Evolutionary conservation across 1,284 basidiomycete genomes (phyloP), one percentile per base, ranked within the genome.

Genomic region (Athelia psychrophila): DNA sequence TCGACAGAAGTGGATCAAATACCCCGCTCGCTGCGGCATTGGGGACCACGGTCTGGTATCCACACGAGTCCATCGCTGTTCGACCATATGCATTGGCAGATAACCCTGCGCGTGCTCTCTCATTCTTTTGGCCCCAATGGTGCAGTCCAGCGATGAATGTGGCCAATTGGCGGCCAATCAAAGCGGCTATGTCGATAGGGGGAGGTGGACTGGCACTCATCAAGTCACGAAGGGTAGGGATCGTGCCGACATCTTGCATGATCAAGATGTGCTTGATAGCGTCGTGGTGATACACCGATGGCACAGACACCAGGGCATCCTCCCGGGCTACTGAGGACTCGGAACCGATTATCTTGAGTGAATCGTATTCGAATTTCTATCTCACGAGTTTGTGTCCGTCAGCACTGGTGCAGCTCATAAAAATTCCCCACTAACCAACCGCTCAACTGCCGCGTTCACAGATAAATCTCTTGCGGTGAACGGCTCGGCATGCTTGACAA

Each of bases 221-320:
- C 16, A 30, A 48, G 20, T 48, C 47, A 5, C 15, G 47, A 18
- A 48, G 47, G 16, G 47, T 48, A 10, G 47, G 47, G 10, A 48
- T 32, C 25, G 8, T 48, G 47, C 47, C 47, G 25, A 20, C 16
- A 32, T 48, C 47, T 27, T 48, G 15, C 47, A 48, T 48, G 23
- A 48, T n/a, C 30, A 48, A 10, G 18, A 48, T 25, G 20, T 48
- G 47, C 10, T 3, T 16, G 25, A 27, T 19, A 12, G 22, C 23
- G 20, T 48, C 47, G n/a, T 48, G 30, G n/a, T 48, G 47, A 9
- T 30, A 25, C 9, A 48, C 47, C 19, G 47, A 19, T 4, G 47
- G 47, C 6, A 30, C 27, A 13, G 27, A 30, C 27, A 30, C 27
- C 5, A 30, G 27, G 5, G 5, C 13, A 13, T 30, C 13, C 27